A percentile compares a stretch with the other conserved stretches of the same genome.
Evolutionary conservation across 495 filamentous ascomycete species (phyloP).

Genomic region (Penicillium herquei): DNA sequence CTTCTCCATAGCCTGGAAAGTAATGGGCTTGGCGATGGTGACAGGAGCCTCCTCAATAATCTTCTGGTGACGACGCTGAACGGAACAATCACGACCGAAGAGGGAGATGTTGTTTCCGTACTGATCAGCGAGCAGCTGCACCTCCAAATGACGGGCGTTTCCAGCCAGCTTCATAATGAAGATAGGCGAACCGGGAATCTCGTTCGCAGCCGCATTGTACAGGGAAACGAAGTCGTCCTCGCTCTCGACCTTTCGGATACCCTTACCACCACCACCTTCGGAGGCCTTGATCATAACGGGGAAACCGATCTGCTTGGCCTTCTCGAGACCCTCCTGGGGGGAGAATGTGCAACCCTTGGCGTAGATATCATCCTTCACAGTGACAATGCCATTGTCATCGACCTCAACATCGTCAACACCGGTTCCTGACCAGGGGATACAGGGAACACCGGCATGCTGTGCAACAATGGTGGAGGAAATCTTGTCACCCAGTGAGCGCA

Average conservation of each 20-base stretch:
- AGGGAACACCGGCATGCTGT: constrained; percentile 94
- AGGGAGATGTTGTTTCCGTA: constrained; percentile 99
- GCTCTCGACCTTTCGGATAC: constrained; percentile 91
- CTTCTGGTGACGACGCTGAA: constrained; percentile 98
- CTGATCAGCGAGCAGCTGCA: constrained; percentile 95
- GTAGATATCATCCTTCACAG: constrained; percentile 83
- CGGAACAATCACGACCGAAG: constrained; percentile 97
- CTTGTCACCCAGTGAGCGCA: constrained; percentile 98
- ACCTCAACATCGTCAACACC: constrained; percentile 81
- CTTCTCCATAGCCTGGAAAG: constrained; percentile 95
- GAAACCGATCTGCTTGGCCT: constrained; percentile 90
- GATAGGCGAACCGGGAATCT: constrained; percentile 98
- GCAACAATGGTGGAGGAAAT: constrained; percentile 99
- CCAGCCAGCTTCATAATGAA: constrained; percentile 99
- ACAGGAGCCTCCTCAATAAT: constrained; percentile 99
- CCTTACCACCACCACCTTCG: constrained; percentile 99
- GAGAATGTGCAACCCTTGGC: constrained; percentile 85
- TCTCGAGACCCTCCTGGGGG: constrained; percentile 82
- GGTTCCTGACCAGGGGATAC: constrained; percentile 97
- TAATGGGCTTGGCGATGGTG: constrained; percentile 83
- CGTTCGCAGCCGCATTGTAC: constrained; percentile 93
- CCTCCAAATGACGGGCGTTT: constrained; percentile 93
- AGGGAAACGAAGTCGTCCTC: constrained; percentile 81
- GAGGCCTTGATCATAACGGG: constrained; percentile 99
- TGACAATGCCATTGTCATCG: constrained; percentile 83